Base-by-base conservation (phyloP, 306 rosid genomes). In the Betula pendula region DNA sequence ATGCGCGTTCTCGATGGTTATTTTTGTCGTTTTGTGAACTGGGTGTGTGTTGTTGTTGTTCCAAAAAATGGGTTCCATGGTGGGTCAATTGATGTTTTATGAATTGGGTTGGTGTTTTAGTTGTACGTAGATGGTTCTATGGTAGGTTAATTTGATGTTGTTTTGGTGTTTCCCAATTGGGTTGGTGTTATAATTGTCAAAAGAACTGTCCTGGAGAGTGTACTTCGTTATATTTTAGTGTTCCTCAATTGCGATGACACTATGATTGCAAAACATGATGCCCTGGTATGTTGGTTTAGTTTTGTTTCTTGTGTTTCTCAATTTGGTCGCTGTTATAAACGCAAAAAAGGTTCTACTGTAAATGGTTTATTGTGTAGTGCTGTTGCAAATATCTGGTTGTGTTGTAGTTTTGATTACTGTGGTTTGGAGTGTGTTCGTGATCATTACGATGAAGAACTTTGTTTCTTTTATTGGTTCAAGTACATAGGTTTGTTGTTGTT, bases 401-500 rank as follows among this genome's bases (percentile, higher is more conserved):
- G 3, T 33, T 42, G 22, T 17, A 33, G 40, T 62, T 16, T 62
- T 62, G 69, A 62, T 6, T 8, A 33, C 33, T 8, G 20, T 62
- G 33, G 44, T 56, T 62, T 29, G 22, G 19, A 2, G 43, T 62
- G 43, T 16, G 33, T 24, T 50, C 24, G 15, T 56, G 33, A 25
- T 27, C 40, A 27, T 11, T 22, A 55, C 4, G 53, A 15, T 16
- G n/a, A 49, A 0, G n/a, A 55, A 1, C 22, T 55, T 55, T 55
- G 29, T 55, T 55, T 16, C 43, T 16, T 62, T 29, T 7, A 38
- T 65, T 3, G 44, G 48, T 65, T 65, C 3, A 29, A 9, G 70
- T 65, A 65, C 35, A 65, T 35, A 17, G 70, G 27, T 65, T 66
- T 66, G 19, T 59, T 59, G 66, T 31, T 58, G 12, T 58, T 12